A percentile compares a stretch with the other conserved stretches of the same genome.
Conservation (phyloP, 2,329 filamentous ascomycete species). For the Tympanopsis confertula region DNA sequence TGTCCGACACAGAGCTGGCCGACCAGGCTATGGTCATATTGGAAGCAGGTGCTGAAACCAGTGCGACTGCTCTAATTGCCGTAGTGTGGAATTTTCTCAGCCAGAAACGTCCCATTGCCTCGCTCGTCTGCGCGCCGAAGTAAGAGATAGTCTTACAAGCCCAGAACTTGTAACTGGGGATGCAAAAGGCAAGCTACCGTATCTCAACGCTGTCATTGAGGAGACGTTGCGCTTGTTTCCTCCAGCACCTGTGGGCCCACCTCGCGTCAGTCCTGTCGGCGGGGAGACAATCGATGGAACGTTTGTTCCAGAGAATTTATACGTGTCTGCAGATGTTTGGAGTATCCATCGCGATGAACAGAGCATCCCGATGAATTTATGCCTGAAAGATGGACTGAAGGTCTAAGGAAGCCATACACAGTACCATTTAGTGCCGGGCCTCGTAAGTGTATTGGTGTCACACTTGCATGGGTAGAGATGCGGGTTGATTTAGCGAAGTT, state of each 20-base stretch:
- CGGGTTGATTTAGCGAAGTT: slow-evolving; percentile 13
- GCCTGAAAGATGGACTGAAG: slow-evolving; percentile 12
- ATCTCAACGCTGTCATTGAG: slow-evolving; percentile 15
- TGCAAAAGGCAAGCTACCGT: slow-evolving; percentile 11
- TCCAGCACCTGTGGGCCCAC: slow-evolving; percentile 14
- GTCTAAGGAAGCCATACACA: slow-evolving; percentile 3
- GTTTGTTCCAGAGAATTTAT: slow-evolving; percentile 13
- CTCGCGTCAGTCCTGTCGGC: slow-evolving; percentile 14
- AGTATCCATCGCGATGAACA: slow-evolving; percentile 16
- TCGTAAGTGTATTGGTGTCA: slow-evolving; percentile 11
- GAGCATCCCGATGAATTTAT: slow-evolving; percentile 10
- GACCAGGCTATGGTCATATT: slow-evolving; percentile 6
- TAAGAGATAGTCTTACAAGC: slow-evolving; percentile 4
- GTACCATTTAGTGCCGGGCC: slow-evolving; percentile 13
- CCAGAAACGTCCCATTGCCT: slow-evolving; percentile 3
- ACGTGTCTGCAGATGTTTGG: slow-evolving; percentile 23
- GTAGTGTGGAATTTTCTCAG: slow-evolving; percentile 5
- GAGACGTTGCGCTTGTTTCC: slow-evolving; percentile 17
- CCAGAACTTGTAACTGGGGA: slow-evolving; percentile 7
- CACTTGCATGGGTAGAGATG: slow-evolving; percentile 13
- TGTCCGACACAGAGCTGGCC: slow-evolving; percentile 4
- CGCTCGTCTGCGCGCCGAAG: slow-evolving; percentile 5
- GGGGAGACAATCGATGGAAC: slow-evolving; percentile 7
- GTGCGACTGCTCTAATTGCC: slow-evolving; percentile 6
- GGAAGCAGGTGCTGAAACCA: slow-evolving; percentile 9